Conservation (phyloP, 163 green algal genomes). For the Coccomyxa subellipsoidea region DNA sequence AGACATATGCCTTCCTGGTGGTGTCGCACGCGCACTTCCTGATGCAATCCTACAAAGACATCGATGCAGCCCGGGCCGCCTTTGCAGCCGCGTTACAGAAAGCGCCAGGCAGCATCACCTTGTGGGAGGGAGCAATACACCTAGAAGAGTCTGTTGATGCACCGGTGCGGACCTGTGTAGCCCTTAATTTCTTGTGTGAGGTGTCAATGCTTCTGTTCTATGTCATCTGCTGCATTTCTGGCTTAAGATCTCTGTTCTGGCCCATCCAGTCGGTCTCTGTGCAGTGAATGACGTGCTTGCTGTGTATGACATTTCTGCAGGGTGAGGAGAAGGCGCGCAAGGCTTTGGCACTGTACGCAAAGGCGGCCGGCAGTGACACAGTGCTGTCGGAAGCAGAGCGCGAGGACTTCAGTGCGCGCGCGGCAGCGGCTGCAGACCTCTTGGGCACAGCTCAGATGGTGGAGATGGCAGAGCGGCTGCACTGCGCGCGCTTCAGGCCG, state of each 20-base stretch:
- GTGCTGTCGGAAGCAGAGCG: slow-evolving; percentile 36
- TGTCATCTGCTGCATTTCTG: no score
- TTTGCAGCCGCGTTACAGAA: slow-evolving; percentile 38
- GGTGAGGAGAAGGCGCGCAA: neutral
- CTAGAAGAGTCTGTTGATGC: slow-evolving; percentile 53
- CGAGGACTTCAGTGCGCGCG: slow-evolving; percentile 51
- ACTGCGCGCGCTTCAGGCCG: slow-evolving; percentile 51
- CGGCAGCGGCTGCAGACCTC: slow-evolving; percentile 51
- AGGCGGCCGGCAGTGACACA: slow-evolving; percentile 9
- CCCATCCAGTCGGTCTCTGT: no score
- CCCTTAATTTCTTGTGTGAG: no score
- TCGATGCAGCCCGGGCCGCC: slow-evolving; percentile 33
- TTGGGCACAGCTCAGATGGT: slow-evolving; percentile 31
- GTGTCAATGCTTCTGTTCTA: no score
- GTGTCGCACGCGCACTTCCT: slow-evolving; percentile 72
- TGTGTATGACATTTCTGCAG: neutral
- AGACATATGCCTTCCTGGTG: slow-evolving; percentile 43
- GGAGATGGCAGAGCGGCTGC: slow-evolving; percentile 17
- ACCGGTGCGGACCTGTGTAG: slow-evolving; percentile 18
- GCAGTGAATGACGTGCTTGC: no score
- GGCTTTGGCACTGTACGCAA: slow-evolving; percentile 51
- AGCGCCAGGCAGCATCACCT: slow-evolving; percentile 22
- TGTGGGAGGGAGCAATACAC: slow-evolving; percentile 63
- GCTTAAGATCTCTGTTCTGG: no score
- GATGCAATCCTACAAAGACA: slow-evolving; percentile 24